These are phyloP conservation scores for Exophiala viscosa DNA, from an alignment of 2,329 filamentous ascomycete species.

Conservation along the genomic window DNA sequence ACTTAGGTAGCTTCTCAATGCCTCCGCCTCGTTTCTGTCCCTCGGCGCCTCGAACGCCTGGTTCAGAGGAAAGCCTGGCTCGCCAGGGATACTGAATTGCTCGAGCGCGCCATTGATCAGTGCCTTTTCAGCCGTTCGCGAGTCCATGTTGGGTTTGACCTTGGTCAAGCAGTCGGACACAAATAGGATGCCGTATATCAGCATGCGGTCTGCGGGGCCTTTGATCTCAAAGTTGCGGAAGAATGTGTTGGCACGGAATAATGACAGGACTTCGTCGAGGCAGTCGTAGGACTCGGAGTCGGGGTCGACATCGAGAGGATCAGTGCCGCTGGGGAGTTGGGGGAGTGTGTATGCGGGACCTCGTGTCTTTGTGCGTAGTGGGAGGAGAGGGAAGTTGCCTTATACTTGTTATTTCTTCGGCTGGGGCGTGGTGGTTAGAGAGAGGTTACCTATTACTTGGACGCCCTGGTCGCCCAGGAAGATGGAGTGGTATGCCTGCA, in stretches of 20 bases:
- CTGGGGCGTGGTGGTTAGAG: neutral
- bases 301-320: constrained; percentile 60
- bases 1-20: constrained; percentile 69
- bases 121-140: constrained; percentile 67
- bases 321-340: constrained; percentile 56
- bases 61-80: constrained; percentile 88
- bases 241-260: constrained; percentile 97
- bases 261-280: constrained; percentile 83
- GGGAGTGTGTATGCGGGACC: constrained; percentile 88
- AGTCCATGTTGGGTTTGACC: constrained; percentile 70
- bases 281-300: constrained; percentile 94
- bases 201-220: constrained; percentile 84
- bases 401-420: neutral
- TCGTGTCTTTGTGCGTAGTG: constrained; percentile 88
- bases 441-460: constrained; percentile 56
- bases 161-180: constrained; percentile 85
- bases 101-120: constrained; percentile 89
- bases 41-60: constrained; percentile 91
- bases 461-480: constrained; percentile 78
- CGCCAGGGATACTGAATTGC: constrained; percentile 90
- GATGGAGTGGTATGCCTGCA: constrained; percentile 93
- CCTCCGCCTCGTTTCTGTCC: constrained; percentile 84
- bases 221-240: constrained; percentile 99
- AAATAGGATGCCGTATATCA: constrained; percentile 96
- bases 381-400: constrained; percentile 93